phyloP scores from a whole-genome alignment of 768 basidiomycete genomes.

The Trametes meyenii region DNA sequence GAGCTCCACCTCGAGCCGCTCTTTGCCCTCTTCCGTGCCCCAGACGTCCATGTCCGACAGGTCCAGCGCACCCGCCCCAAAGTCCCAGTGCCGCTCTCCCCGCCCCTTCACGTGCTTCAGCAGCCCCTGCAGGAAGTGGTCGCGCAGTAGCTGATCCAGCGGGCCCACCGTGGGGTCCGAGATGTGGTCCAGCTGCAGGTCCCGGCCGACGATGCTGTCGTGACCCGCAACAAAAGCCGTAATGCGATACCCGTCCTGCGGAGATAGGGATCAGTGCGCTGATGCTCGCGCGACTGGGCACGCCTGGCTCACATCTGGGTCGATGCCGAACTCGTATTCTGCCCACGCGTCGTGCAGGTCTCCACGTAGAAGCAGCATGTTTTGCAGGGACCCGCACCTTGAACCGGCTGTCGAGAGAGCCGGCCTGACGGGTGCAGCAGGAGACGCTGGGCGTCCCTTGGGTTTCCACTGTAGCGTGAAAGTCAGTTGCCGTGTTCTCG shows the following conservation, averaged over 20 bases:
- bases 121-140: slow-evolving; percentile 39
- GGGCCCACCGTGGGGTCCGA: slow-evolving; percentile 34
- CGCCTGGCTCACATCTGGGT: slow-evolving; percentile 31
- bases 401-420: background rate
- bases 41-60: slow-evolving; percentile 30
- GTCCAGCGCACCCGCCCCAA: slow-evolving; percentile 20
- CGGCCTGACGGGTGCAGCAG: background rate
- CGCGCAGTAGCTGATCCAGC: slow-evolving; percentile 36
- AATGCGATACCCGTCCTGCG: slow-evolving; percentile 36
- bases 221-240: slow-evolving; percentile 34
- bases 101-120: slow-evolving; percentile 39
- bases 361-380: slow-evolving; percentile 32
- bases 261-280: background rate
- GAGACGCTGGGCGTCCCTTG: background rate
- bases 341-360: slow-evolving; percentile 33
- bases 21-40: slow-evolving; percentile 29
- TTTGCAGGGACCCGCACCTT: slow-evolving; percentile 33
- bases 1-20: slow-evolving; percentile 32
- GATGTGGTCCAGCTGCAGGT: slow-evolving; percentile 36
- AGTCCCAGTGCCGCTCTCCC: slow-evolving; percentile 35
- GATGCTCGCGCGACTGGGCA: background rate
- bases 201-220: slow-evolving; percentile 31
- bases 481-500: background rate
- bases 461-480: background rate
- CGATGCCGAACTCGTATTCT: slow-evolving; percentile 32